Evolutionary conservation across 1,139 yeast species (phyloP), one percentile per base, ranked within the genome.

Genomic region (Geotrichum restrictum): DNA sequence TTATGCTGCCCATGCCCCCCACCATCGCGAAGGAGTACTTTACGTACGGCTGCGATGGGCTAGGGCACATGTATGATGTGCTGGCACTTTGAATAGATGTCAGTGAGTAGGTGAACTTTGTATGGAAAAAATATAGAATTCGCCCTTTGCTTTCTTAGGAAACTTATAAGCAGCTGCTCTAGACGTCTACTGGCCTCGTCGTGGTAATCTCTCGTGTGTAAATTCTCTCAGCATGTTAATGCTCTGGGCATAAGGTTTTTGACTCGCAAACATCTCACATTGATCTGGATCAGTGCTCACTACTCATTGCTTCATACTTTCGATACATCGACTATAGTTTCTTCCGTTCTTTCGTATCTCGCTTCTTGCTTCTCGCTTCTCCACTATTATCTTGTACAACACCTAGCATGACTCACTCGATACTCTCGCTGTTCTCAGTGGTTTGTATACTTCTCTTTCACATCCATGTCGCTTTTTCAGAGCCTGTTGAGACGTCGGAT

Each of bases 31-130:
- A 24, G 29, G 5, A 24, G 29, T 24, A 24, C 29, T 8, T 24
- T 8, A 24, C 8, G 29, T 24, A 8, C 29, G 29, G 29, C 29
- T 24, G 29, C 8, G 21, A 37, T 37, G 22, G 41, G 41, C 22
- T 34, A 34, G 38, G 38, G 38, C 38, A 18, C 32, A 13, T 41
- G 18, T 29, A 8, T 39, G 50, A 47, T 47, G 50, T 21, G 50
- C 50, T 47, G 50, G 50, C 50, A 46, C 31, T 46, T 38, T 37
- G 41, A 39, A n/a, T n/a, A n/a, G n/a, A n/a, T n/a, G n/a, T n/a
- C n/a, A n/a, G n/a, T n/a, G n/a, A n/a, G n/a, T n/a, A n/a, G n/a
- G n/a, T n/a, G n/a, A n/a, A n/a, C n/a, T n/a, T n/a, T n/a, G n/a
- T n/a, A n/a, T n/a, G n/a, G n/a, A n/a, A n/a, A n/a, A n/a, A n/a